Percentiles rank a stretch among this genome's conserved stretches.
phyloP scores from a whole-genome alignment of 2,329 filamentous ascomycete genomes.

The Cercospora zeina region DNA sequence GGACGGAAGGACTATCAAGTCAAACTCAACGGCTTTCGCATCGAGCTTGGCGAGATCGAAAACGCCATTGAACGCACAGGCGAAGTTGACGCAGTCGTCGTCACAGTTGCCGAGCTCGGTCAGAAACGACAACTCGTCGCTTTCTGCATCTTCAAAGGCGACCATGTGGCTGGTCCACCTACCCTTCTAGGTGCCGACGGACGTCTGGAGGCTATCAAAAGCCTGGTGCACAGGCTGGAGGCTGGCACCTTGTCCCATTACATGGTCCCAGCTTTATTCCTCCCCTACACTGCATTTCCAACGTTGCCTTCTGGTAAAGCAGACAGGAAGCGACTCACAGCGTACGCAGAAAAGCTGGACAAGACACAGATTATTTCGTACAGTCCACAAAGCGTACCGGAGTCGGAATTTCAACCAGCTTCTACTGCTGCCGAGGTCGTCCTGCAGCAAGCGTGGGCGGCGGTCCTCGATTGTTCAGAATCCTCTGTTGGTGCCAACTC shows the following conservation, averaged over 20 bases:
- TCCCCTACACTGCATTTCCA: background rate
- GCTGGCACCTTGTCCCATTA: background rate
- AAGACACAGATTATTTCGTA: background rate
- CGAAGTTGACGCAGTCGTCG: background rate
- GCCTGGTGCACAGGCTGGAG: background rate
- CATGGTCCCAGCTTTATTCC: background rate
- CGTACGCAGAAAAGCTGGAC: background rate
- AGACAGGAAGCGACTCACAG: background rate
- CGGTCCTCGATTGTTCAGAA: background rate
- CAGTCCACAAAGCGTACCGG: background rate
- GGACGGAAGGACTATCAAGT: constrained; percentile 76
- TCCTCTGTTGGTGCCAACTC: background rate
- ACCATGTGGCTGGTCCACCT: background rate
- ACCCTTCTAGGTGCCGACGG: background rate
- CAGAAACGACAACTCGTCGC: background rate
- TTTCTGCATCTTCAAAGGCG: constrained; percentile 1
- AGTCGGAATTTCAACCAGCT: background rate
- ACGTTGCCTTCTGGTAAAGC: background rate
- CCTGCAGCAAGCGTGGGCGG: background rate
- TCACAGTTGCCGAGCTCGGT: background rate
- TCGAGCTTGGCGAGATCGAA: constrained; percentile 73
- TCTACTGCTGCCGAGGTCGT: background rate
- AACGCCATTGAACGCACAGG: background rate
- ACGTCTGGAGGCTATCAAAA: background rate
- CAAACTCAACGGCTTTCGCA: constrained; percentile 73